A percentile compares a stretch with the other conserved stretches of the same genome.
These are phyloP conservation scores for Aspergillus persii DNA, from an alignment of 2,329 filamentous ascomycete genomes.

Conservation along the genomic window DNA sequence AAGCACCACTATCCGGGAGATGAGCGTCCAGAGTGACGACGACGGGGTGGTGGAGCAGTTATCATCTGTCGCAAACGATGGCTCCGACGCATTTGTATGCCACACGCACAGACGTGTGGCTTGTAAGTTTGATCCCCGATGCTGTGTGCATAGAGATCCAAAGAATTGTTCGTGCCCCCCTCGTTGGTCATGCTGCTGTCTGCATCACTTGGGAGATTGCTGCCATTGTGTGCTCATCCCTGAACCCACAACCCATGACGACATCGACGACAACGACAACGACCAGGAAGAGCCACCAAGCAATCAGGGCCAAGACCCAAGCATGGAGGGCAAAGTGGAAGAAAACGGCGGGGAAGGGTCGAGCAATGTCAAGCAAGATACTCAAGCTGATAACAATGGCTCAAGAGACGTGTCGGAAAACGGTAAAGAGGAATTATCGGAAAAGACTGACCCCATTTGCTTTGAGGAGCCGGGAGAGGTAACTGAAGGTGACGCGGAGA, in stretches of 20 bases:
- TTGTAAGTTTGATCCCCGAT: constrained; percentile 15
- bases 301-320: background rate
- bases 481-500: background rate
- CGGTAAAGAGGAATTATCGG: background rate
- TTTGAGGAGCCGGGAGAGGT: background rate
- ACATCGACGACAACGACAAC: background rate
- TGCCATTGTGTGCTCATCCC: constrained; percentile 12
- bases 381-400: background rate
- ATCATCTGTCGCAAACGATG: background rate
- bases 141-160: constrained; percentile 18
- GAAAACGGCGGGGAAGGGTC: background rate
- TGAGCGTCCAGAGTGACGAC: background rate
- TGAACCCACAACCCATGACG: background rate
- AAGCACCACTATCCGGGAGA: background rate
- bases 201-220: constrained; percentile 21
- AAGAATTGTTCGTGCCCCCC: constrained; percentile 14
- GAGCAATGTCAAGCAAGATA: background rate
- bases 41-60: too few relatives aligned
- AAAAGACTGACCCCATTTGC: background rate
- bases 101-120: constrained; percentile 7
- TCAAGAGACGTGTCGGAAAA: background rate
- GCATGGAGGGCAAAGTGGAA: background rate
- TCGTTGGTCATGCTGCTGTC: constrained; percentile 20
- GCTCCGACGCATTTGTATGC: background rate
- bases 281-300: background rate